Conservation (phyloP, 1,284 basidiomycete genomes). For the Lentinus polychrous region DNA sequence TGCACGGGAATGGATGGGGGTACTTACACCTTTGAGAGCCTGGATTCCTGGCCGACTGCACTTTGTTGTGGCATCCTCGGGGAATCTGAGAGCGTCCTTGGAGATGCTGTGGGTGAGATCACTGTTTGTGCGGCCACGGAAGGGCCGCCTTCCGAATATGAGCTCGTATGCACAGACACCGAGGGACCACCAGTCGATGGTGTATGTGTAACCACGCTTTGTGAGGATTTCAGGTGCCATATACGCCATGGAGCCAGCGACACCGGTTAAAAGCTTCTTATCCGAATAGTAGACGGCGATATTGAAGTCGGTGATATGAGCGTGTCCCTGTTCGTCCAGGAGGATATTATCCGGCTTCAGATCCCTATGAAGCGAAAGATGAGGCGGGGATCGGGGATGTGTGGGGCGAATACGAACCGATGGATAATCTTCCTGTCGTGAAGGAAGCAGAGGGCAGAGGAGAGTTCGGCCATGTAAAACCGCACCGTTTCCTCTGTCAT, state of each 20-base stretch:
- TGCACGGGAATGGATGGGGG: not conserved
- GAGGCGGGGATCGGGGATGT: conserved; percentile 28
- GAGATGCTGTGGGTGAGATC: conserved; percentile 86
- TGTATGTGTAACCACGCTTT: conserved; percentile 81
- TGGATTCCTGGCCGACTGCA: conserved; percentile 62
- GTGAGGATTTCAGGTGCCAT: conserved; percentile 95
- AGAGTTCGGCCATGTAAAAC: conserved; percentile 88
- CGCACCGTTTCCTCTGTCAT: conserved; percentile 82
- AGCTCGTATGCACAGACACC: conserved; percentile 91
- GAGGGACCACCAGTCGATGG: conserved; percentile 96
- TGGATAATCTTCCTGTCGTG: conserved; percentile 94
- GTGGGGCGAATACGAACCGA: conserved; percentile 46
- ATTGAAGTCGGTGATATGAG: conserved; percentile 97
- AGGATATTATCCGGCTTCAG: conserved; percentile 98
- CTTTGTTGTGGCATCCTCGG: conserved; percentile 69
- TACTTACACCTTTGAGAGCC: conserved; percentile 59
- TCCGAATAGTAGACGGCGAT: conserved; percentile 96
- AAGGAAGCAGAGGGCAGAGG: conserved; percentile 85
- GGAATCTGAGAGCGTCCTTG: conserved; percentile 69
- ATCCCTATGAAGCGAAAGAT: conserved; percentile 52
- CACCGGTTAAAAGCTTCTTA: conserved; percentile 77
- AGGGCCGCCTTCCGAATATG: conserved; percentile 86
- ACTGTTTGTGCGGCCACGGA: conserved; percentile 86
- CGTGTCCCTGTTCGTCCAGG: conserved; percentile 91
- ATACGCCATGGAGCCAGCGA: conserved; percentile 99